Percentiles rank a stretch among this genome's conserved stretches.
Evolutionary conservation across 352 stramenopile genomes (phyloP).

Genomic region (Pythium brassicae): DNA sequence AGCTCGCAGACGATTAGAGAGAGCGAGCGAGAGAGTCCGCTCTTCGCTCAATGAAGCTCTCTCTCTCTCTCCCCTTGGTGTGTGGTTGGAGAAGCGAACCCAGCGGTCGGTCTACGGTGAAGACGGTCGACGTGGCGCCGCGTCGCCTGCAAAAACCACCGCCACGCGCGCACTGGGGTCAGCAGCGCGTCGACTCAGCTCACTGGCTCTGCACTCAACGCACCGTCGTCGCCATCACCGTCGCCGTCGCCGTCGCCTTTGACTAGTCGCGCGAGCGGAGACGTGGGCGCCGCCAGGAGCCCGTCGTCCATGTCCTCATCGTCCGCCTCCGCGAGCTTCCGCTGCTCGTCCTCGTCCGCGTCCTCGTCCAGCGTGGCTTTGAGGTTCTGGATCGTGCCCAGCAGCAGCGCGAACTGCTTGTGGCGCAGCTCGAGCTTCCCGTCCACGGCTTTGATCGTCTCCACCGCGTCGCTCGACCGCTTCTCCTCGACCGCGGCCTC

Average conservation of each 20-base stretch:
- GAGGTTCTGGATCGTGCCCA: conserved; percentile 83
- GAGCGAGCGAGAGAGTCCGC: background rate
- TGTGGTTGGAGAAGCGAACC: too few species aligned
- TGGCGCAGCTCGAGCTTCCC: conserved; percentile 57
- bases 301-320: conserved; percentile 74
- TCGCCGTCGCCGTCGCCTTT: background rate
- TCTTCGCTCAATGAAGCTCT: background rate
- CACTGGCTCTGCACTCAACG: background rate
- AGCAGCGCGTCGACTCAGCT: too few species aligned
- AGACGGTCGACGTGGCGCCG: conserved; percentile 8
- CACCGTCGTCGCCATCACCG: conserved; percentile 15
- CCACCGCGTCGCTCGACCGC: conserved; percentile 46
- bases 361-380: conserved; percentile 77
- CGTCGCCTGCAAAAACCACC: conserved; percentile 8
- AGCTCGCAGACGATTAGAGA: conserved; percentile 40
- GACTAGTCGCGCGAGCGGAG: conserved; percentile 10
- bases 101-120: conserved; percentile 3
- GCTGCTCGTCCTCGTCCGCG: conserved; percentile 46
- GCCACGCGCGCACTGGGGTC: too few species aligned
- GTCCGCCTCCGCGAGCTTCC: conserved; percentile 28
- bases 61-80: background rate
- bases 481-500: conserved; percentile 62
- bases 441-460: conserved; percentile 50
- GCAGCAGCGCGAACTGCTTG: conserved; percentile 80
- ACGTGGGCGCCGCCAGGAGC: background rate